Base-by-base conservation (phyloP, 768 basidiomycete species). In the Mrakia blollopis region DNA sequence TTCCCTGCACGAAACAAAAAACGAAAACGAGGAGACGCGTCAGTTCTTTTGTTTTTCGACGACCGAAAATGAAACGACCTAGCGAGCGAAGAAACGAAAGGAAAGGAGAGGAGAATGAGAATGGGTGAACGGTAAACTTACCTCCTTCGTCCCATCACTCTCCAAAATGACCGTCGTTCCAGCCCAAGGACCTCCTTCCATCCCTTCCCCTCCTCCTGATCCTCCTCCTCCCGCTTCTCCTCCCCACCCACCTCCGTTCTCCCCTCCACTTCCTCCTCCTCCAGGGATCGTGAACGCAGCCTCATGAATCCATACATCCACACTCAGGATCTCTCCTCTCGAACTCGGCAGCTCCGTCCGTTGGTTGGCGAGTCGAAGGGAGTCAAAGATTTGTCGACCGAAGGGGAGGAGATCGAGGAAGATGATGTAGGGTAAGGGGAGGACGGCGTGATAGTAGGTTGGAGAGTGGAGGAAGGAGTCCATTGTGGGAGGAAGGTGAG, bases 271-370 rank as follows among this genome's bases (percentile, higher is more conserved):
- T 52, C 65, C 75, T 44, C 82, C 80, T 68, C 47, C 47, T 0
- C 47, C 47, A 21, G n/a, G n/a, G n/a, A 50, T 50, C 47, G 47
- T 50, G 13, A 83, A 83, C 3, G 83, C 84, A 13, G 83, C 80
- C 7, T 83, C 84, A 68, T 83, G 81, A 3, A 84, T 77, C 75
- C 83, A 84, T n/a, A 83, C 80, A 73, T 83, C 83, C 32, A 83
- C 83, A 18, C 72, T 68, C 47, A 77, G 80, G 23, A 77, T 80
- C 28, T 82, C 83, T 2, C 83, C 83, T 5, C 81, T 81, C 8
- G 82, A 76, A 4, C 80, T 80, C 4, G 81, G 81, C 65, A 84
- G 80, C 62, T 84, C 84, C 28, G 81, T 81, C 16, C 82, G 73
- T 67, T 83, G 83, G 71, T 80, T 81, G 3, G 84, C 82, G 23